Conservation (phyloP, 164 flowering plant genomes). For the Piper longum region DNA sequence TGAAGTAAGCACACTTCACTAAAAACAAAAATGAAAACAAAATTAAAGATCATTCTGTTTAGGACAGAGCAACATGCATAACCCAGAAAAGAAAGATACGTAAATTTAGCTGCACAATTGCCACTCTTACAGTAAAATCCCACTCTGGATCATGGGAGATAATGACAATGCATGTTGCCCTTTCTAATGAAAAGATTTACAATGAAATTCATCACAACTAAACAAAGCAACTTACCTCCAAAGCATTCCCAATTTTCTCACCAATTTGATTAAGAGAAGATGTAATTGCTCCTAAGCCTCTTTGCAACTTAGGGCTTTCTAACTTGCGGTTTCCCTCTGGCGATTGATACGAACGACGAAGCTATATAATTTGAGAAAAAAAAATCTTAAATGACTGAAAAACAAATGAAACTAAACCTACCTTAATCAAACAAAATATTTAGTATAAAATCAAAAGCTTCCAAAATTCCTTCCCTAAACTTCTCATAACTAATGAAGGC, state of each 20-base stretch:
- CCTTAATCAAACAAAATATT: not conserved
- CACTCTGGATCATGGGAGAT: not conserved
- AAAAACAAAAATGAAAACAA: too few relatives aligned
- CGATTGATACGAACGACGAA: conserved; percentile 24
- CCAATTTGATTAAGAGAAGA: conserved; percentile 76
- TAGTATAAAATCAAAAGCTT: not conserved
- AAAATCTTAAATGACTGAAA: not conserved
- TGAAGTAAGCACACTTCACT: not conserved
- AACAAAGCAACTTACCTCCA: conserved; percentile 39
- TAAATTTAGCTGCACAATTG: not conserved
- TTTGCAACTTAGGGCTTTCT: conserved; percentile 51
- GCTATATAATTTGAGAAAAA: conserved; percentile 14
- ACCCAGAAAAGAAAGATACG: not conserved
- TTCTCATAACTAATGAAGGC: not conserved
- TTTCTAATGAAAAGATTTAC: not conserved
- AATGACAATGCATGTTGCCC: not conserved
- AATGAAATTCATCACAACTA: too few relatives aligned
- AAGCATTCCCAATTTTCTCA: conserved; percentile 66
- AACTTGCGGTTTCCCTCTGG: conserved; percentile 28
- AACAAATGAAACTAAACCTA: not conserved
- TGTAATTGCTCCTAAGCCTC: conserved; percentile 55
- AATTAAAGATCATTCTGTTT: not conserved
- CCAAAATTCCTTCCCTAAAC: not conserved
- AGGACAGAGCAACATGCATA: not conserved
- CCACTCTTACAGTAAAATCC: not conserved